These are phyloP conservation scores for Suillus lakei DNA, from an alignment of 768 basidiomycete genomes.

Conservation along the genomic window DNA sequence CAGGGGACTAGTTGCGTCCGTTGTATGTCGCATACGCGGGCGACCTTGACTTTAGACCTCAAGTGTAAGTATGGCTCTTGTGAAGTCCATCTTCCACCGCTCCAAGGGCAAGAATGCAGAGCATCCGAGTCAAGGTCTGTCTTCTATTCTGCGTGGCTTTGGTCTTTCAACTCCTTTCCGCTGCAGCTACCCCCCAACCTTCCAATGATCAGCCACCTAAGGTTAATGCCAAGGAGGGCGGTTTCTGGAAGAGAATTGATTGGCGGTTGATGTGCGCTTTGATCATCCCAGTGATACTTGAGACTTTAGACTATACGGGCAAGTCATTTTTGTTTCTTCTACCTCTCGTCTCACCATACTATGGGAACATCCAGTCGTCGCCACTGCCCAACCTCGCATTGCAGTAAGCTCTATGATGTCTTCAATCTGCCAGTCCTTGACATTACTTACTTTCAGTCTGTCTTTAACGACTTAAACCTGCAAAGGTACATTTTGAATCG, in stretches of 20 bases:
- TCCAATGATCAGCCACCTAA: constrained; percentile 1
- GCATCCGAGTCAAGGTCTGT: neutral
- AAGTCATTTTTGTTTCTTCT: neutral
- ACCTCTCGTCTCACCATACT: neutral
- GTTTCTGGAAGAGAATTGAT: constrained; percentile 33
- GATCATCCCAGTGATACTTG: constrained; percentile 47
- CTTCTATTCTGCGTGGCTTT: neutral
- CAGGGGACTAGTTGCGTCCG: neutral
- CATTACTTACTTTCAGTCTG: constrained; percentile 21
- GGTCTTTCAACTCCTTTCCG: neutral
- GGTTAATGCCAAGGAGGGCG: neutral
- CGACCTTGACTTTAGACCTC: neutral
- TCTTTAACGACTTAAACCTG: constrained; percentile 33
- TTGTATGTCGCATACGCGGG: neutral
- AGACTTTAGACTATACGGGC: constrained; percentile 39
- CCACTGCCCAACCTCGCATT: constrained; percentile 56
- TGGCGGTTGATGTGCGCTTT: constrained; percentile 40
- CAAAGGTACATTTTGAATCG: constrained; percentile 23
- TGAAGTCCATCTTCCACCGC: too few species aligned
- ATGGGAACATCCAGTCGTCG: constrained; percentile 42
- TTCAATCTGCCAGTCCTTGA: neutral
- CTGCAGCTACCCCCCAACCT: neutral
- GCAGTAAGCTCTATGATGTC: constrained; percentile 38
- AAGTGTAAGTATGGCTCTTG: neutral
- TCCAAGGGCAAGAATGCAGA: neutral